These are phyloP conservation scores for Stylonectria norvegica DNA, from an alignment of 2,329 filamentous ascomycete species.

Conservation along the genomic window DNA sequence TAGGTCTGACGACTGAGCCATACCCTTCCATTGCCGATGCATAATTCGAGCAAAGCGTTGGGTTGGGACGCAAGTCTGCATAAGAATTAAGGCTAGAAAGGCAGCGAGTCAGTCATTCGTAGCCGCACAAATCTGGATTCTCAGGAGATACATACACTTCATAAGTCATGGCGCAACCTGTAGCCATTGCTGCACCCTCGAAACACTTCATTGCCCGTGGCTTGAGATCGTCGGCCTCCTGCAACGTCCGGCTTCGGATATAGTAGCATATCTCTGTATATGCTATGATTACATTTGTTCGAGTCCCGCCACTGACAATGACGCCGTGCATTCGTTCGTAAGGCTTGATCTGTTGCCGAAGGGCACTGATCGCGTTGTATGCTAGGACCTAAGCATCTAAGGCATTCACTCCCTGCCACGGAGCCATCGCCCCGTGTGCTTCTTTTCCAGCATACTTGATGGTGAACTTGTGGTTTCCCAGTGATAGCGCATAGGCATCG, in stretches of 20 bases:
- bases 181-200: conserved; percentile 36
- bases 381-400: conserved; percentile 53
- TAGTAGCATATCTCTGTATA: conserved; percentile 12
- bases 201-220: conserved; percentile 41
- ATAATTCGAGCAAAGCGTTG: conserved; percentile 10
- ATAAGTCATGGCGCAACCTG: conserved; percentile 42
- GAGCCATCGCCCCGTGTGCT: conserved; percentile 55
- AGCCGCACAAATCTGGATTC: not conserved
- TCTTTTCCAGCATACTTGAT: conserved; percentile 53
- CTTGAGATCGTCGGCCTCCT: conserved; percentile 12
- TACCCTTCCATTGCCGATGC: conserved; percentile 21
- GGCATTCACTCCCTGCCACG: conserved; percentile 58
- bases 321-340: conserved; percentile 49
- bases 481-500: conserved; percentile 33
- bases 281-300: conserved; percentile 13
- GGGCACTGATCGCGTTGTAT: conserved; percentile 46
- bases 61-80: conserved; percentile 19
- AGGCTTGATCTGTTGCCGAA: conserved; percentile 55
- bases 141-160: conserved; percentile 30
- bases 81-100: conserved; percentile 17
- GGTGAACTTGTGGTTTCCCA: conserved; percentile 43
- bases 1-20: conserved; percentile 10
- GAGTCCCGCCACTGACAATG: conserved; percentile 48
- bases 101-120: not conserved
- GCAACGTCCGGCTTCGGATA: conserved; percentile 11